Conservation (phyloP, 1,284 basidiomycete species). For the Athelia sp. region DNA sequence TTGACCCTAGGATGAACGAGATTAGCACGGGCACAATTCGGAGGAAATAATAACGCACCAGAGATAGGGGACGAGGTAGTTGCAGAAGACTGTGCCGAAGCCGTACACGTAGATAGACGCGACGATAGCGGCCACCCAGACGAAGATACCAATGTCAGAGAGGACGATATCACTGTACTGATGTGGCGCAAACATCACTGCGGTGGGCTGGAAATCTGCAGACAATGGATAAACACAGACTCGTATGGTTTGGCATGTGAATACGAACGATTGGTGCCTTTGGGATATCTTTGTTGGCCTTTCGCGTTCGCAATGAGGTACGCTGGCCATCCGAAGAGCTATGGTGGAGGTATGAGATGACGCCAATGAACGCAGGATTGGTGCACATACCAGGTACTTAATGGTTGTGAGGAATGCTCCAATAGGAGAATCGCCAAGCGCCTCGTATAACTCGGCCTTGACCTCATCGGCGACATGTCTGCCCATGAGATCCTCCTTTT, state of each 20-base stretch:
- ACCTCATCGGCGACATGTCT: conserved; percentile 48
- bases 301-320: conserved; percentile 75
- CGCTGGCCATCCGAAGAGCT: conserved; percentile 68
- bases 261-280: conserved; percentile 54
- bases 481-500: background rate
- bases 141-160: conserved; percentile 70
- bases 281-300: conserved; percentile 73
- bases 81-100: conserved; percentile 59
- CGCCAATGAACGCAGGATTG: background rate
- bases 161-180: conserved; percentile 65
- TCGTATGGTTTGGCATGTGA: background rate
- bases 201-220: conserved; percentile 64
- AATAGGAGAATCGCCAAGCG: conserved; percentile 76
- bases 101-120: conserved; percentile 51
- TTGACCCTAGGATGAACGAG: conserved; percentile 29
- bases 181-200: conserved; percentile 70
- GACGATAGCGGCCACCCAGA: conserved; percentile 50
- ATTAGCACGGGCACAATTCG: conserved; percentile 2
- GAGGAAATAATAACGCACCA: conserved; percentile 30
- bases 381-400: conserved; percentile 49
- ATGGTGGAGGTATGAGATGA: background rate
- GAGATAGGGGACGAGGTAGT: conserved; percentile 77
- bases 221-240: background rate
- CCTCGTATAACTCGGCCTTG: conserved; percentile 63
- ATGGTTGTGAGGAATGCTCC: conserved; percentile 48